Base-by-base conservation (phyloP, 371 early-diverging fungal species). In the Coemansia sp. region DNA sequence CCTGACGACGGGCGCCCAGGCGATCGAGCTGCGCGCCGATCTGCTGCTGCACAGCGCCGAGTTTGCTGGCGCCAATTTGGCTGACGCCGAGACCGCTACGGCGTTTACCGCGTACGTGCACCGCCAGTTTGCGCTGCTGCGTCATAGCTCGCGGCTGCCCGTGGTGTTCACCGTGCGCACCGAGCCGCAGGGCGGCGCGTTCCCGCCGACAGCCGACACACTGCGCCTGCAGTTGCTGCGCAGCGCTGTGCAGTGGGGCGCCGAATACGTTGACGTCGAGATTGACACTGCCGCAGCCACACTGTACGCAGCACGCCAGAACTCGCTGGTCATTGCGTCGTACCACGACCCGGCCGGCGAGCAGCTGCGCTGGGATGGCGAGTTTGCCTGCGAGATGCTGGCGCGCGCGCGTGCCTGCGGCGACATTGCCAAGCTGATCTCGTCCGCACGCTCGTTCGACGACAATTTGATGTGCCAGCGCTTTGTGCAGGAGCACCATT, bases 261-360 rank as follows among this genome's bases (percentile, higher is more conserved):
- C 93, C 76, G 96, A 97, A 74, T 94, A 92, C 62, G 70, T 98
- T 29, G 98, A 97, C 71, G 84, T 95, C n/a, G 97, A 98, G 69
- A 83, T 94, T 18, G 60, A 68, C 38, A 34, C 59, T 36, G 3
- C 47, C 42, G 4, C 50, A 14, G 60, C 38, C 53, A 57, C 32
- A 50, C 65, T 5, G 65, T 42, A 75, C 84, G 63, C 74, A 1
- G 59, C 51, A 76, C 85, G 58, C 51, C 65, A 37, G 61, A 80
- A 9, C 58, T 94, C 51, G 64, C 76, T 81, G 51, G 85, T 94
- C 51, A 83, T 98, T 43, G 91, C 92, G 0, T 94, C 95, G 16
- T 97, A 87, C 88, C 98, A 98, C 66, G 95, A 95, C 72, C 69
- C 85, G 24, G 67, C 78, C 14, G 90, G 88, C 39, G 54, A 38